Evolutionary conservation across 768 basidiomycete genomes (phyloP).

Genomic region (Lyophyllum atratum): DNA sequence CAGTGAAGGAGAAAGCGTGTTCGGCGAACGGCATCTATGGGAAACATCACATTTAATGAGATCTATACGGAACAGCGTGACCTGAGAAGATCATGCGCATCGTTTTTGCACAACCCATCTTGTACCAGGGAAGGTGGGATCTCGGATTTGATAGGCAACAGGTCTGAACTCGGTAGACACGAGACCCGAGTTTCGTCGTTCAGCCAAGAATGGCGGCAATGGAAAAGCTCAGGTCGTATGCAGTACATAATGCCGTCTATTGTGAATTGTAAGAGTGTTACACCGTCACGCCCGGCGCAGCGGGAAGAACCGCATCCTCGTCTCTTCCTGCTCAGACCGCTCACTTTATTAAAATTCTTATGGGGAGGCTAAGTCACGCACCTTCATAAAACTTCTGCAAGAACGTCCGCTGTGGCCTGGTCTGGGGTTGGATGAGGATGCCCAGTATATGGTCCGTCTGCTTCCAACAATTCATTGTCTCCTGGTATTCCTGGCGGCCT

Average conservation of each 20-base stretch:
- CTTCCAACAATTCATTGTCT: slow-evolving; percentile 94
- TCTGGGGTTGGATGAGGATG: slow-evolving; percentile 55
- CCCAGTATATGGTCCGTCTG: slow-evolving; percentile 81
- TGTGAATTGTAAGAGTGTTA: slow-evolving; percentile 5
- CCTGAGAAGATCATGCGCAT: no score
- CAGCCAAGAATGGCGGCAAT: no score
- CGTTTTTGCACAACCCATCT: no score
- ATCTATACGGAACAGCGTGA: no score
- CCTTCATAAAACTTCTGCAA: slow-evolving; percentile 86
- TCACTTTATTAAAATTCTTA: background rate
- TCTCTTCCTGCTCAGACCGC: slow-evolving; percentile 57
- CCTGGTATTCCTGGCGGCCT: slow-evolving; percentile 86
- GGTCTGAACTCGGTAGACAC: no score
- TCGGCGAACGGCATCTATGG: no score
- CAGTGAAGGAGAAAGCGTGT: no score
- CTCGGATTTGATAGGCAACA: no score
- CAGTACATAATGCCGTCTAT: background rate
- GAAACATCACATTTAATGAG: no score
- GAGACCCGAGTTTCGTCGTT: background rate
- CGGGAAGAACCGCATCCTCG: slow-evolving; percentile 70
- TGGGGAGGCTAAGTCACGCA: slow-evolving; percentile 36
- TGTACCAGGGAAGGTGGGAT: no score
- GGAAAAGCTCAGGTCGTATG: background rate
- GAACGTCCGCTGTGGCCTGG: slow-evolving; percentile 57
- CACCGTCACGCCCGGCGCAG: slow-evolving; percentile 54